These are phyloP conservation scores for Didymosphaeria variabile DNA, from an alignment of 2,329 filamentous ascomycete species.

Conservation along the genomic window DNA sequence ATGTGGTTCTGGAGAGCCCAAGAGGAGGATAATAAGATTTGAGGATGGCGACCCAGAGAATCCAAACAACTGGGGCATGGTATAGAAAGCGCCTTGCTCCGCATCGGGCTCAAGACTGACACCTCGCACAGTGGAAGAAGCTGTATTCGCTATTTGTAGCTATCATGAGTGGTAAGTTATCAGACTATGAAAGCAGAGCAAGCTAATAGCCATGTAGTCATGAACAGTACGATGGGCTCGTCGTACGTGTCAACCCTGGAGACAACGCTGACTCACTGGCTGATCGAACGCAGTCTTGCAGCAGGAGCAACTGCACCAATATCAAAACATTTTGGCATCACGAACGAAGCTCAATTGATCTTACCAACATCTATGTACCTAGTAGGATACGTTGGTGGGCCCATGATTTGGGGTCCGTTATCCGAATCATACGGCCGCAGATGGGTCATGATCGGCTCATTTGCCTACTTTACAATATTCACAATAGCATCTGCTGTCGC, in stretches of 20 bases:
- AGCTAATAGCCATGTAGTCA: conserved; percentile 33
- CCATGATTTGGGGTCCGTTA: conserved; percentile 56
- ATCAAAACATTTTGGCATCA: conserved; percentile 64
- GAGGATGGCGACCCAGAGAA: conserved; percentile 50
- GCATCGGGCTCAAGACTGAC: not conserved
- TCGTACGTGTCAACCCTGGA: conserved; percentile 41
- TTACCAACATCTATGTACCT: conserved; percentile 62
- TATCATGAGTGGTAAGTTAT: conserved; percentile 61
- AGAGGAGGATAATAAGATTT: conserved; percentile 49
- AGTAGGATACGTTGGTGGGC: conserved; percentile 58
- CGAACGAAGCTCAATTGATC: conserved; percentile 53
- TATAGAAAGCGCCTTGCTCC: conserved; percentile 15
- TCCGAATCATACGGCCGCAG: conserved; percentile 58
- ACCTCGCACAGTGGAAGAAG: conserved; percentile 61
- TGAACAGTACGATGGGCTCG: conserved; percentile 74
- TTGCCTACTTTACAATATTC: conserved; percentile 57
- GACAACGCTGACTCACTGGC: not conserved
- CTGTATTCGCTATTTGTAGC: conserved; percentile 62
- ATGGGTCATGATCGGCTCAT: conserved; percentile 60
- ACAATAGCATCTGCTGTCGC: conserved; percentile 56
- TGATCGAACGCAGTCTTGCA: conserved; percentile 55
- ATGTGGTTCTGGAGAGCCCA: conserved; percentile 8
- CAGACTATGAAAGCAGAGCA: not conserved
- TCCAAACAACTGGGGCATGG: conserved; percentile 54
- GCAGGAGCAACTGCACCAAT: conserved; percentile 70